phyloP scores from a whole-genome alignment of 1,284 basidiomycete genomes.

The Cutaneotrichosporon arboriforme region DNA sequence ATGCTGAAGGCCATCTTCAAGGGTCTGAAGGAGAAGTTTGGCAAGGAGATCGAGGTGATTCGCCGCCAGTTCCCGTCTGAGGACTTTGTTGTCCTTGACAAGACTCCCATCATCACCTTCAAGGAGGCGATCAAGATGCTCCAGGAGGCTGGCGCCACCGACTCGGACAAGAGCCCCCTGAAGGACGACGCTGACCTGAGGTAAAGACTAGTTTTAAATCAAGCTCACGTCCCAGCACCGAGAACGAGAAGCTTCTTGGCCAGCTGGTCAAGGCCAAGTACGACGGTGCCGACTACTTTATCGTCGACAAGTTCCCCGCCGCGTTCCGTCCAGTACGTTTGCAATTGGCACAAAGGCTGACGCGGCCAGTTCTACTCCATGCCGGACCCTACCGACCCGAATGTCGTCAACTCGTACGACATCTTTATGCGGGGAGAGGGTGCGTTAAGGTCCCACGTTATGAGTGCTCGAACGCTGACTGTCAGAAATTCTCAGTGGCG shows the following conservation, averaged over 20 bases:
- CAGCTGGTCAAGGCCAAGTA: slow-evolving; percentile 84
- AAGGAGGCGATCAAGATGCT: slow-evolving; percentile 80
- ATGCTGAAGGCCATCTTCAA: slow-evolving; percentile 79
- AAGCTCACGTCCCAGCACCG: slow-evolving; percentile 42
- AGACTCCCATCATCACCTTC: slow-evolving; percentile 76
- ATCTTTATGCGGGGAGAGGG: slow-evolving; percentile 97
- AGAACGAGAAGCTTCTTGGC: slow-evolving; percentile 83
- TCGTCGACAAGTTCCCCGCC: slow-evolving; percentile 94
- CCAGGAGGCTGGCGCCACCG: slow-evolving; percentile 68
- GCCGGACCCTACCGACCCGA: slow-evolving; percentile 84
- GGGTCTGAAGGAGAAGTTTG: slow-evolving; percentile 69
- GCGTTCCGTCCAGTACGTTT: slow-evolving; percentile 8
- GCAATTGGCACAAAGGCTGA: slow-evolving; percentile 28
- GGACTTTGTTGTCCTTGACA: slow-evolving; percentile 77
- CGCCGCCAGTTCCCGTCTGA: slow-evolving; percentile 84
- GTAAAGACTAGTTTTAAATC: too few species aligned
- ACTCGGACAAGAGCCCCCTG: slow-evolving; percentile 51
- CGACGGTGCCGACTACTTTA: slow-evolving; percentile 86
- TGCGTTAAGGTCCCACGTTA: background rate
- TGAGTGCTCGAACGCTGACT: background rate
- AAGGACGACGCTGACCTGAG: slow-evolving; percentile 72
- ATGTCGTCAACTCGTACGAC: slow-evolving; percentile 95
- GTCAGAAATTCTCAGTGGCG: slow-evolving; percentile 86
- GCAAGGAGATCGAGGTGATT: slow-evolving; percentile 72
- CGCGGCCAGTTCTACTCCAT: slow-evolving; percentile 91